A percentile compares a stretch with the other conserved stretches of the same genome.
Evolutionary conservation across 768 basidiomycete genomes (phyloP).

Genomic region (Neoboletus magnificus): DNA sequence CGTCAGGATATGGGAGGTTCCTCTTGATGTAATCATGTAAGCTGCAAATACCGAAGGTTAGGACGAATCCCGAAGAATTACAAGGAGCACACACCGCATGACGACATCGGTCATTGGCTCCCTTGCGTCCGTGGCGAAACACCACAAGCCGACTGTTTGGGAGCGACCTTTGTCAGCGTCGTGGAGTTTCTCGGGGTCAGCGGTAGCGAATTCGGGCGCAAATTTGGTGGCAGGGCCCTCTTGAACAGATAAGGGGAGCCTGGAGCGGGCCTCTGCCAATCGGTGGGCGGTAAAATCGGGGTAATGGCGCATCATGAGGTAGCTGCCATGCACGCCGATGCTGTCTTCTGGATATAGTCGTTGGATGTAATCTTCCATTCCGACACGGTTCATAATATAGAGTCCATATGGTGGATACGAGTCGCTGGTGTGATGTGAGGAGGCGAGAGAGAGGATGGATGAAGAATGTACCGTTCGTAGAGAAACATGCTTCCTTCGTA

Average conservation of each 20-base stretch:
- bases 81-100: conserved; percentile 47
- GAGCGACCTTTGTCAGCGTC: conserved; percentile 53
- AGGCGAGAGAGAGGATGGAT: not conserved
- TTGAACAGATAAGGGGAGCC: conserved; percentile 17
- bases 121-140: conserved; percentile 62
- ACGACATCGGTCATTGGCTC: conserved; percentile 73
- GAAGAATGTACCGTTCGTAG: conserved; percentile 61
- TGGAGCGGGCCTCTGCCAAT: conserved; percentile 36
- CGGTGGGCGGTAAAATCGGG: conserved; percentile 60
- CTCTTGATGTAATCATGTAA: conserved; percentile 65
- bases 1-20: conserved; percentile 67
- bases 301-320: conserved; percentile 72
- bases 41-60: conserved; percentile 31
- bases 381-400: conserved; percentile 80
- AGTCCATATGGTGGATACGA: conserved; percentile 82
- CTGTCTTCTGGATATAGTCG: conserved; percentile 77
- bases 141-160: conserved; percentile 72
- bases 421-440: conserved; percentile 41
- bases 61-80: not conserved
- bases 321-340: conserved; percentile 54
- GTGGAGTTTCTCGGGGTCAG: conserved; percentile 41
- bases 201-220: conserved; percentile 44
- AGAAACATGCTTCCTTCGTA: conserved; percentile 89
- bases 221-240: conserved; percentile 44
- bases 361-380: conserved; percentile 74